These are phyloP conservation scores for Agrocybe pediades DNA, from an alignment of 768 basidiomycete genomes.

Conservation along the genomic window DNA sequence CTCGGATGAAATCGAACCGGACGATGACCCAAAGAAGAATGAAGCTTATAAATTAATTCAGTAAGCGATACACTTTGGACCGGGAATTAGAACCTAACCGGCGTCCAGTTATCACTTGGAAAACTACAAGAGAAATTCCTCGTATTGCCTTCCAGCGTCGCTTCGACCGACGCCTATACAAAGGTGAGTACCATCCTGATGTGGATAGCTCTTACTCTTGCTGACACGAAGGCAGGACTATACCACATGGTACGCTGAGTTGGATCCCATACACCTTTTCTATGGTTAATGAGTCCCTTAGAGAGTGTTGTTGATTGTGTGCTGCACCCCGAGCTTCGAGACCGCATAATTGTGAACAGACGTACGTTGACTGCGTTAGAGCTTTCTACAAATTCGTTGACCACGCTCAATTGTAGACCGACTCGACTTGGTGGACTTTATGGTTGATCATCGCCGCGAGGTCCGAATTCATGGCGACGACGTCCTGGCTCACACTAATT, in stretches of 20 bases:
- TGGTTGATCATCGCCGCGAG: constrained; percentile 69
- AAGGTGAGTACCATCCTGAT: too few relatives aligned
- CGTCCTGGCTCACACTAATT: constrained; percentile 84
- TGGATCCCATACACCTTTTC: neutral
- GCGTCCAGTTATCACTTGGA: constrained; percentile 80
- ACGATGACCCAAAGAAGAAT: constrained; percentile 70
- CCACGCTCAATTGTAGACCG: too few relatives aligned
- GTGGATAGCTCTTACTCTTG: too few relatives aligned
- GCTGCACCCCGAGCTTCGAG: constrained; percentile 86
- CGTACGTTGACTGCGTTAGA: too few relatives aligned
- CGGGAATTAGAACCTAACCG: neutral
- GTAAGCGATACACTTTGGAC: constrained; percentile 38
- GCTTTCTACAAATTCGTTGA: too few relatives aligned
- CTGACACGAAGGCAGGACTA: too few relatives aligned
- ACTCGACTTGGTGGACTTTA: constrained; percentile 78
- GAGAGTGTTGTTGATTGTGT: constrained; percentile 92
- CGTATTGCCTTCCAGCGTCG: constrained; percentile 87
- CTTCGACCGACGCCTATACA: constrained; percentile 89
- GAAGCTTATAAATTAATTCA: constrained; percentile 85
- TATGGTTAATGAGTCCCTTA: constrained; percentile 26
- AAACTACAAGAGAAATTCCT: constrained; percentile 83
- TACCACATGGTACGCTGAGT: neutral
- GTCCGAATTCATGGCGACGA: constrained; percentile 89
- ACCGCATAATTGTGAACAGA: constrained; percentile 87
- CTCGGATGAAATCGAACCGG: constrained; percentile 54